Evolutionary conservation across 805 yeast species (phyloP).

Genomic region (Myxozyma nipponensis): DNA sequence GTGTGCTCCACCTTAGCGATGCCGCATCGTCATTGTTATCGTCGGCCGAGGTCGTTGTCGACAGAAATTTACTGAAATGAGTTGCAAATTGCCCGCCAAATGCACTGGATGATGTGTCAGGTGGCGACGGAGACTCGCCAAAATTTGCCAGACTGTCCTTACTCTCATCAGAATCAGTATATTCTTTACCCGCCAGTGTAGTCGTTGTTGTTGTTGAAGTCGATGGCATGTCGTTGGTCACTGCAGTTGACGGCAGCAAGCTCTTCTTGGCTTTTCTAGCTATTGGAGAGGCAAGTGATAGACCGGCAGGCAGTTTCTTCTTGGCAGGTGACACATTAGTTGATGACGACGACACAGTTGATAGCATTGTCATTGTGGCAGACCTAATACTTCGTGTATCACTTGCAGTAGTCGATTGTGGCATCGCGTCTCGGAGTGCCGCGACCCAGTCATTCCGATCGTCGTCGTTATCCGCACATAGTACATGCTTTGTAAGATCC

Average conservation of each 20-base stretch:
- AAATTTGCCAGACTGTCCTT: neutral
- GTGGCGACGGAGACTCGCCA: constrained; percentile 1
- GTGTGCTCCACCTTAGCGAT: neutral
- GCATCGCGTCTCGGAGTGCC: constrained; percentile 33
- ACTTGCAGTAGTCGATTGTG: neutral
- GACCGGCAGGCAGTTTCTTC: constrained; percentile 14
- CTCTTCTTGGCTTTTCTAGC: constrained; percentile 4
- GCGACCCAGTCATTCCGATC: constrained; percentile 75
- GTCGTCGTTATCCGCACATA: constrained; percentile 74
- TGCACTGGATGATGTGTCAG: constrained; percentile 1
- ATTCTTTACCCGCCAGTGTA: neutral
- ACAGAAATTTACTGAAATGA: constrained; percentile 1
- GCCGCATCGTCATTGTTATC: neutral
- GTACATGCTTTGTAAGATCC: constrained; percentile 44
- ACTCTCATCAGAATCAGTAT: neutral
- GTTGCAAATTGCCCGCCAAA: neutral
- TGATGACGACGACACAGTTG: constrained; percentile 5
- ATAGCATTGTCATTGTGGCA: neutral
- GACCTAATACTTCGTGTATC: constrained; percentile 1
- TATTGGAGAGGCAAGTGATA: constrained; percentile 14
- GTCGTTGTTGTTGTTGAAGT: neutral
- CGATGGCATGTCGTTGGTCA: neutral
- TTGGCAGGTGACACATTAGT: constrained; percentile 3
- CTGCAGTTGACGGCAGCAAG: neutral
- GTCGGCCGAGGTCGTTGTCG: neutral